Percentiles rank a stretch among this genome's conserved stretches.
Conservation (phyloP, 768 basidiomycete species). For the Dictyophora rubrovolvata region DNA sequence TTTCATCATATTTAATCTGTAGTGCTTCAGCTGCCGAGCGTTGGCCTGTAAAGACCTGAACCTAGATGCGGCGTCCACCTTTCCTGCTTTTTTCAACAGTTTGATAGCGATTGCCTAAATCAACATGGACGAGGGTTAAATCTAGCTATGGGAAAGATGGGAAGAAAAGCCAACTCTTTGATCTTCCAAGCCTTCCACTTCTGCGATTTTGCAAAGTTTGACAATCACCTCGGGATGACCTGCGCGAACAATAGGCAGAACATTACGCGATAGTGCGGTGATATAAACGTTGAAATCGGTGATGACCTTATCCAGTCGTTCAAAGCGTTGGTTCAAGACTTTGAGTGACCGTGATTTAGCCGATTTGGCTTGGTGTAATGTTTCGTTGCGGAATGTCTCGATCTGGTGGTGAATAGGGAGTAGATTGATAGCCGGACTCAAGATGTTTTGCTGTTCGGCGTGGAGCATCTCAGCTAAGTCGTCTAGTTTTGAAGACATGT, state of each 20-base stretch:
- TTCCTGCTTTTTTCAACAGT: conserved; percentile 89
- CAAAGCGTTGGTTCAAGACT: conserved; percentile 73
- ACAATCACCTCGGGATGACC: conserved; percentile 84
- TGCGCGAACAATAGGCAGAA: conserved; percentile 68
- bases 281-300: conserved; percentile 81
- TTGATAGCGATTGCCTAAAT: conserved; percentile 82
- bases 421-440: conserved; percentile 81
- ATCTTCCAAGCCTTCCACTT: conserved; percentile 86
- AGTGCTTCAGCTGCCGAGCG: conserved; percentile 89
- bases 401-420: conserved; percentile 86
- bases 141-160: background rate
- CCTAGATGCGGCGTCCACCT: conserved; percentile 85
- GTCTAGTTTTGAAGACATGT: conserved; percentile 81
- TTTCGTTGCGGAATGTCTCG: conserved; percentile 89
- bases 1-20: conserved; percentile 80
- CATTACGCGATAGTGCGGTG: conserved; percentile 60
- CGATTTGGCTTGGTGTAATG: conserved; percentile 87
- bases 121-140: conserved; percentile 3
- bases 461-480: conserved; percentile 69
- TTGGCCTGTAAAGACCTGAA: conserved; percentile 91
- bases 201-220: conserved; percentile 84
- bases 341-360: conserved; percentile 55
- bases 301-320: conserved; percentile 71
- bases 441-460: conserved; percentile 62
- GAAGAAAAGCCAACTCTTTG: conserved; percentile 56